These are phyloP conservation scores for Conticribra weissflogii DNA, from an alignment of 108 stramenopile genomes.

Conservation along the genomic window DNA sequence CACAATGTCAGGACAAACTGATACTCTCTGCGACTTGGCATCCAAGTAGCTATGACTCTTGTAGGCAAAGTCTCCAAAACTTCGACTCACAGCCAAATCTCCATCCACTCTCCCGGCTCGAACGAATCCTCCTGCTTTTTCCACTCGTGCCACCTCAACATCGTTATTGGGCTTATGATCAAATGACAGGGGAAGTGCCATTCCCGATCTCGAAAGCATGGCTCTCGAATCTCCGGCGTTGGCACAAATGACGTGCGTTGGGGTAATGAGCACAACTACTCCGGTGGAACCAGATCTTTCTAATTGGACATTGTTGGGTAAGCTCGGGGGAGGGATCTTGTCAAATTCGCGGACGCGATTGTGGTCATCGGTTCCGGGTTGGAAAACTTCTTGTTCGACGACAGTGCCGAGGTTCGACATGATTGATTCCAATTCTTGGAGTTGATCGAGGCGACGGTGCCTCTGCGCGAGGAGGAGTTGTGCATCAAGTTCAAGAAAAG, in stretches of 20 bases:
- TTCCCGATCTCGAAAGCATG: slow-evolving; percentile 63
- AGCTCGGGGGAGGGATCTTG: slow-evolving; percentile 9
- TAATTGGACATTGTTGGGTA: slow-evolving; percentile 34
- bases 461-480: slow-evolving; percentile 28
- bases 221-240: slow-evolving; percentile 98
- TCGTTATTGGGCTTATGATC: slow-evolving; percentile 97
- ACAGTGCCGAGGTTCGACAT: slow-evolving; percentile 11
- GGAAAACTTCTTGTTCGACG: slow-evolving; percentile 25
- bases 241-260: slow-evolving; percentile 89
- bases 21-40: slow-evolving; percentile 59
- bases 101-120: slow-evolving; percentile 91
- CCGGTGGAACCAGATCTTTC: slow-evolving; percentile 90
- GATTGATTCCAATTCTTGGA: slow-evolving; percentile 23
- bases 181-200: slow-evolving; percentile 75
- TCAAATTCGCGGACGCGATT: slow-evolving; percentile 19
- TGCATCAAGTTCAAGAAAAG: slow-evolving; percentile 76
- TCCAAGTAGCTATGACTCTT: slow-evolving; percentile 32
- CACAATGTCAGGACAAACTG: slow-evolving; percentile 79
- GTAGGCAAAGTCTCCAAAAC: slow-evolving; percentile 93
- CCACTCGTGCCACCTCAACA: slow-evolving; percentile 71
- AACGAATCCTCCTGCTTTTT: slow-evolving; percentile 80
- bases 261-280: slow-evolving; percentile 87
- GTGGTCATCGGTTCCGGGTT: slow-evolving; percentile 28
- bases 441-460: slow-evolving; percentile 22
- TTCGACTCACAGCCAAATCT: slow-evolving; percentile 94